Evolutionary conservation across 164 flowering plant genomes (phyloP), one percentile per base, ranked within the genome.

Genomic region (Annona squamosa): DNA sequence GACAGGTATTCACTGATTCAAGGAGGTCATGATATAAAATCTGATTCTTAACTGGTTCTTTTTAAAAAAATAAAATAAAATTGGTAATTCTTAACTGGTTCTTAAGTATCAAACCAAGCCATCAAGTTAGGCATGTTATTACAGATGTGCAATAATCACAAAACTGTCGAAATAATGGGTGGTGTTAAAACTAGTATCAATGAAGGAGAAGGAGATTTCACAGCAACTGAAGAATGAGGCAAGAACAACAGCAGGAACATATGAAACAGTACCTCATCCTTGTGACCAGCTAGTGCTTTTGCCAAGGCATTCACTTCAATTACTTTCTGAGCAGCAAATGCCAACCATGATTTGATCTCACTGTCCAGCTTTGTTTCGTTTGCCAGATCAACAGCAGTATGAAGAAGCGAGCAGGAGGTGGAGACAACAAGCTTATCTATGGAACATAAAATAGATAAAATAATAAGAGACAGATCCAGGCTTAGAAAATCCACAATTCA

Each of bases 301-400:
- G 97, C 97, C 86, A 94, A 81, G 17, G 93, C 97, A 85, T 92
- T 89, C 19, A 92, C 98, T 90, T 94, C 98, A 80, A 89, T 80
- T 2, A 94, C 84, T 71, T 94, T 94, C 73, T 94, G 97, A 18
- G 98, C 96, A 46, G 98, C 97, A 80, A 94, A 94, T 75, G 98
- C 97, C 61, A 94, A 81, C 98, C 98, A 94, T 26, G 98, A 94
- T 69, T 91, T 94, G 74, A 94, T 83, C 73, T 94, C 98, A 4
- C 77, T 45, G 72, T 92, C 97, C 73, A 94, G 66, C 84, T 92
- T 90, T 26, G 95, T 76, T 81, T 94, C 98, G 71, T 94, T 94
- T 0, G 82, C 85, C 3, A 94, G 86, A 82, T 92, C 98, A 48
- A 94, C 98, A 67, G 98, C 97, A 80, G 97, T 92, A 82, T 94